Evolutionary conservation across 495 filamentous ascomycete species (phyloP).

Genomic region (Penicillium malachiteum): DNA sequence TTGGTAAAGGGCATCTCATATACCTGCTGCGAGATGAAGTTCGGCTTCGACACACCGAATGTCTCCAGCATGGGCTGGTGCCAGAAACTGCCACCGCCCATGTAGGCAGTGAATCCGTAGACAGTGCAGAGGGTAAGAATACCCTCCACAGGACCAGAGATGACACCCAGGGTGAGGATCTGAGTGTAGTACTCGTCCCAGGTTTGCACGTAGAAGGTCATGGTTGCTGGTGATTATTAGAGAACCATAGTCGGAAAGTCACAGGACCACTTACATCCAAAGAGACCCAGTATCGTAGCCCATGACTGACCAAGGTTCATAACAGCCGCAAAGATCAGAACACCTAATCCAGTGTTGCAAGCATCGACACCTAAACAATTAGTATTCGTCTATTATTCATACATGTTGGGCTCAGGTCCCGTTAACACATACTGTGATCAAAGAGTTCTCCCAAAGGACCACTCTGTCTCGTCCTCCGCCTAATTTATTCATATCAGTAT

Average conservation of each 20-base stretch:
- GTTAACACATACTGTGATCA: constrained; percentile 72
- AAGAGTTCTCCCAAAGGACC: constrained; percentile 95
- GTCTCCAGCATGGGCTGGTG: constrained; percentile 73
- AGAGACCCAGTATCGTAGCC: constrained; percentile 80
- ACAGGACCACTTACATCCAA: constrained; percentile 62
- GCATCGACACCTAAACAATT: constrained; percentile 72
- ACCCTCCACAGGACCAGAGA: constrained; percentile 95
- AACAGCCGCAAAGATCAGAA: constrained; percentile 82
- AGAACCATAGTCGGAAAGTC: neutral
- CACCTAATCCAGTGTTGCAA: constrained; percentile 90
- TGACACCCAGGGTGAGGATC: constrained; percentile 84
- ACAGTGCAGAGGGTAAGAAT: constrained; percentile 80
- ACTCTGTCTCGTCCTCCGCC: constrained; percentile 84
- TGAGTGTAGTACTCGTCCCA: constrained; percentile 99
- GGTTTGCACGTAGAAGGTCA: constrained; percentile 97
- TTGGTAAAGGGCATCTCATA: constrained; percentile 82
- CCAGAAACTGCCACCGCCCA: constrained; percentile 92
- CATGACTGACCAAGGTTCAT: constrained; percentile 94
- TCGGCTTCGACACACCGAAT: constrained; percentile 63
- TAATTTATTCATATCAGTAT: constrained; percentile 33
- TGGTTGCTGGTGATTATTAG: constrained; percentile 53
- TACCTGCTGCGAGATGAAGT: constrained; percentile 63
- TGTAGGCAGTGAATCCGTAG: constrained; percentile 79
- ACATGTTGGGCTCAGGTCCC: too few species aligned
- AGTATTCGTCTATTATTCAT: neutral